Evolutionary conservation across 2,329 filamentous ascomycete genomes (phyloP), one percentile per base, ranked within the genome.

Genomic region (Calonectria pseudoreteaudii): DNA sequence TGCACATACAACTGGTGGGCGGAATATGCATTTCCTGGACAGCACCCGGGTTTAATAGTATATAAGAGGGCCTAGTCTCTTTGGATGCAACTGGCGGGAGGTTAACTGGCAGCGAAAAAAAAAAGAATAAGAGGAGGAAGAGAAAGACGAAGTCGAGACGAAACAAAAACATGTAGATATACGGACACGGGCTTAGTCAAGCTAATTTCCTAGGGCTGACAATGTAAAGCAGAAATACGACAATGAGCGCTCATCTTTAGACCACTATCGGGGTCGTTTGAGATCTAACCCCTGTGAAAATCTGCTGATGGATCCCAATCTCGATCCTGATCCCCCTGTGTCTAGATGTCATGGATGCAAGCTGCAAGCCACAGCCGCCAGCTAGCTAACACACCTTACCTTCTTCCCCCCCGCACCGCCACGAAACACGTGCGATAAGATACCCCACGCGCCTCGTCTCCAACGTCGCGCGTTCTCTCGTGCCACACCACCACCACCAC

Each of bases 381-480:
- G 52, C 36, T 52, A 50, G 67, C 70, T n/a, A n/a, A n/a, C n/a
- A n/a, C n/a, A n/a, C n/a, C n/a, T n/a, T n/a, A n/a, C n/a, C n/a
- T 13, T 0, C 44, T 67, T 73, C 69, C 74, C 38, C 60, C 49
- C 30, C 65, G 28, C 41, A 67, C n/a, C 14, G 47, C 31, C 53
- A 41, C 52, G 68, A 65, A 76, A 74, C 78, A 77, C 79, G 78
- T 71, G 72, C 68, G 66, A 76, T 73, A 75, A 79, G 60, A 62
- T 68, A 71, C 76, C 75, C 76, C 74, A 80, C 79, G 73, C 77
- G 79, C 67, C 62, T 26, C 31, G 62, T 74, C 74, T 71, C 77
- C 73, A 23, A 47, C 68, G 73, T 77, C 79, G 77, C 79, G 79
- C n/a, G n/a, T n/a, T n/a, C 79, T 74, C 75, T 70, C 72, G 41